Evolutionary conservation across 495 filamentous ascomycete genomes (phyloP).

Genomic region (Pyrenula massariospora): DNA sequence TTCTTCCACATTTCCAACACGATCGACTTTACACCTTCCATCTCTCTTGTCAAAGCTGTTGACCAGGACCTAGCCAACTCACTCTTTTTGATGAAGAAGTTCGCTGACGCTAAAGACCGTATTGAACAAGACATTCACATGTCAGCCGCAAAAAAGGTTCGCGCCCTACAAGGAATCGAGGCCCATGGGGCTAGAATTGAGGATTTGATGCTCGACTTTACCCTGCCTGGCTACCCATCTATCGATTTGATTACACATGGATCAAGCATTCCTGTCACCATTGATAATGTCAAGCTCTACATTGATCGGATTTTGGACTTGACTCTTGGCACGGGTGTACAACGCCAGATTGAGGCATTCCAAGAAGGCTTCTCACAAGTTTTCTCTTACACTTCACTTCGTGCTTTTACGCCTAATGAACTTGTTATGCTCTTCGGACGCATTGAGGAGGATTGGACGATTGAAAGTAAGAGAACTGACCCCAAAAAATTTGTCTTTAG

Average conservation of each 20-base stretch:
- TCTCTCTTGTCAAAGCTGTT: slow-evolving; percentile 86
- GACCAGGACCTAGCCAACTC: slow-evolving; percentile 79
- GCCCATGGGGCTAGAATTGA: slow-evolving; percentile 70
- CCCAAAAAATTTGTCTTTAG: not conserved
- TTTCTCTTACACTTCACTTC: slow-evolving; percentile 86
- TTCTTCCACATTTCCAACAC: slow-evolving; percentile 91
- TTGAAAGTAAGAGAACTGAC: slow-evolving; percentile 62
- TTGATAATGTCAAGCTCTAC: slow-evolving; percentile 81
- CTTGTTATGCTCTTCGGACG: slow-evolving; percentile 93
- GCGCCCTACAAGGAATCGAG: slow-evolving; percentile 52
- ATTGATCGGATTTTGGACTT: slow-evolving; percentile 83
- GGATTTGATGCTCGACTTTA: slow-evolving; percentile 86
- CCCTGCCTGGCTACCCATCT: slow-evolving; percentile 79
- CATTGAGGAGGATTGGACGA: slow-evolving; percentile 92
- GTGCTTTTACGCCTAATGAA: slow-evolving; percentile 92
- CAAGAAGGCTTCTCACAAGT: slow-evolving; percentile 86
- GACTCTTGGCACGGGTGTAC: slow-evolving; percentile 80
- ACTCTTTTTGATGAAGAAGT: slow-evolving; percentile 78
- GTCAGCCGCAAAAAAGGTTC: slow-evolving; percentile 54
- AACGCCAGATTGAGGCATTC: slow-evolving; percentile 85
- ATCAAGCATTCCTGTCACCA: slow-evolving; percentile 60
- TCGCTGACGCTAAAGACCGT: slow-evolving; percentile 66
- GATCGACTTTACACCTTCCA: slow-evolving; percentile 63
- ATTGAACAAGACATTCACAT: slow-evolving; percentile 60
- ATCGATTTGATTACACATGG: slow-evolving; percentile 77